phyloP scores from a whole-genome alignment of 495 filamentous ascomycete genomes.

The Lophiotrema nucula region DNA sequence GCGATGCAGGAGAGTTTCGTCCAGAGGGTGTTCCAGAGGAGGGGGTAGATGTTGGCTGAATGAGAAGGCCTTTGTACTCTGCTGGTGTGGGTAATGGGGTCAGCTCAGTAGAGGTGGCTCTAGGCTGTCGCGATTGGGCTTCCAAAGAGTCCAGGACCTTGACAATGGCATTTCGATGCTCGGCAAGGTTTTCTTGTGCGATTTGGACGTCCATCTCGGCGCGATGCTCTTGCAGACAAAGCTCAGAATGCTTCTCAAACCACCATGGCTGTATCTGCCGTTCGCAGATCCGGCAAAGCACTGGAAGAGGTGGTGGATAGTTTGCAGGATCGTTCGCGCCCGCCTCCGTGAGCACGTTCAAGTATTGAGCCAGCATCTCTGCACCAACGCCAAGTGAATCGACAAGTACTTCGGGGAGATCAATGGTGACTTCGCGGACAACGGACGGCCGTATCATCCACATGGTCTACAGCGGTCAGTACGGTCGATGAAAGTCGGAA shows the following conservation, averaged over 20 bases:
- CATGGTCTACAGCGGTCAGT: slow-evolving; percentile 69
- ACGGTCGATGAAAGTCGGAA: neutral
- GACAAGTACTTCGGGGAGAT: slow-evolving; percentile 85
- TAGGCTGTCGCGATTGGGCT: slow-evolving; percentile 67
- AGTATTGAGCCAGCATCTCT: slow-evolving; percentile 88
- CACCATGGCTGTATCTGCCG: slow-evolving; percentile 98
- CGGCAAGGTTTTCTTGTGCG: slow-evolving; percentile 86
- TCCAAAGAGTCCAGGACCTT: slow-evolving; percentile 91
- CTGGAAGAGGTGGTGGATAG: slow-evolving; percentile 81
- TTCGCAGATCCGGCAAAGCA: slow-evolving; percentile 95
- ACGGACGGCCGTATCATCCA: slow-evolving; percentile 98
- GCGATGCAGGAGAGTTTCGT: slow-evolving; percentile 65
- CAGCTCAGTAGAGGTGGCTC: slow-evolving; percentile 57
- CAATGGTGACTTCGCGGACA: slow-evolving; percentile 87
- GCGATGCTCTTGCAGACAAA: slow-evolving; percentile 91
- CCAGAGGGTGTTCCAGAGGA: slow-evolving; percentile 64
- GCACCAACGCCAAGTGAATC: slow-evolving; percentile 92
- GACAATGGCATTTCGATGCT: slow-evolving; percentile 94
- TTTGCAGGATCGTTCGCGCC: slow-evolving; percentile 76
- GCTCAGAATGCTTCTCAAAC: slow-evolving; percentile 98
- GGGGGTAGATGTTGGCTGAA: slow-evolving; percentile 67
- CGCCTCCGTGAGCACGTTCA: slow-evolving; percentile 83
- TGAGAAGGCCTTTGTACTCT: slow-evolving; percentile 88
- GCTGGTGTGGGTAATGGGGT: slow-evolving; percentile 49
- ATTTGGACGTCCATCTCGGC: slow-evolving; percentile 97